Conservation (phyloP, 768 basidiomycete species). For the Agrocybe pediades region DNA sequence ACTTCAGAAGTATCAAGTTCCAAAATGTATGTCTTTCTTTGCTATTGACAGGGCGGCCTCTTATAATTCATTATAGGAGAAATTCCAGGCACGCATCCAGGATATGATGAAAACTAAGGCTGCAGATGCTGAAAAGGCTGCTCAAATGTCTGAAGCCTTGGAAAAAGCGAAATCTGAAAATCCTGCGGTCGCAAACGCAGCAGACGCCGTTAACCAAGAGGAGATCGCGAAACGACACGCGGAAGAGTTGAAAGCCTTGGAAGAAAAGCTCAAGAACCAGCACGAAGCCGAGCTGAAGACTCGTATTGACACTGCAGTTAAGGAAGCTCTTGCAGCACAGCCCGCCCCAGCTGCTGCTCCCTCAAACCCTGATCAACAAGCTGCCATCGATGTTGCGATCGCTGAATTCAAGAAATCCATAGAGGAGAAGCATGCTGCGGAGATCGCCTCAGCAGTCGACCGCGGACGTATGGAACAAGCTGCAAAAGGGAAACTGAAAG, state of each 20-base stretch:
- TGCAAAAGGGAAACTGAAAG: conserved; percentile 69
- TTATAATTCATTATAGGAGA: conserved; percentile 46
- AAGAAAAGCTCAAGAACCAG: conserved; percentile 51
- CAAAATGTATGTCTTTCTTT: conserved; percentile 36
- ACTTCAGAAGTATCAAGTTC: conserved; percentile 43
- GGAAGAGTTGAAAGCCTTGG: conserved; percentile 58
- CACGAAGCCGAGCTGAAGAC: conserved; percentile 55
- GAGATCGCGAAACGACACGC: conserved; percentile 55
- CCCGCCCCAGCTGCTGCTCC: conserved; percentile 20
- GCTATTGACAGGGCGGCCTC: background rate
- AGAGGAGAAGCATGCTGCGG: conserved; percentile 49
- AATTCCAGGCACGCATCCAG: conserved; percentile 55
- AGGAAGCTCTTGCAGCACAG: conserved; percentile 37
- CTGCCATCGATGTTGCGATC: conserved; percentile 50
- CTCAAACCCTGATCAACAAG: conserved; percentile 27
- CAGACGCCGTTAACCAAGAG: conserved; percentile 27
- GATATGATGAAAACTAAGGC: conserved; percentile 54
- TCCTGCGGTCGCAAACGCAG: conserved; percentile 24
- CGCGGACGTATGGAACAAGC: conserved; percentile 65
- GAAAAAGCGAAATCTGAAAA: conserved; percentile 53
- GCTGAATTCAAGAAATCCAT: conserved; percentile 49
- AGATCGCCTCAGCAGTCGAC: conserved; percentile 68
- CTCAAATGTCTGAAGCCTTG: conserved; percentile 56
- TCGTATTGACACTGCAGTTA: conserved; percentile 39
- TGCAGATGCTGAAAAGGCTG: conserved; percentile 46